phyloP scores from a whole-genome alignment of 768 basidiomycete species.

The Termitomyces sp. region DNA sequence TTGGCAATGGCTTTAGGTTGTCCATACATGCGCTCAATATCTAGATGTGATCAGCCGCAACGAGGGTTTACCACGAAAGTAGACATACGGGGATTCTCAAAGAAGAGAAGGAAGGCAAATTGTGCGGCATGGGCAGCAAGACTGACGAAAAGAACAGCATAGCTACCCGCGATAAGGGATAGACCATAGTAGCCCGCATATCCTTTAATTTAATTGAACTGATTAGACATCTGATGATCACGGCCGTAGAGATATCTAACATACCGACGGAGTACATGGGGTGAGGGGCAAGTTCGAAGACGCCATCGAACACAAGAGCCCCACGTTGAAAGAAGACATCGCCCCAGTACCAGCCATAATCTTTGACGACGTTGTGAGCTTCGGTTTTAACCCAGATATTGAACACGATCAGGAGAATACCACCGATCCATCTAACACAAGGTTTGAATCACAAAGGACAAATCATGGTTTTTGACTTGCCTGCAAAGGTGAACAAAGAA shows the following conservation, averaged over 20 bases:
- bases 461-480: conserved; percentile 26
- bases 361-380: conserved; percentile 95
- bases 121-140: conserved; percentile 94
- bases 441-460: conserved; percentile 2
- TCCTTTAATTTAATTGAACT: conserved; percentile 39
- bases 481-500: conserved; percentile 69
- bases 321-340: conserved; percentile 92
- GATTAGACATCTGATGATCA: neutral
- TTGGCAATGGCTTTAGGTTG: conserved; percentile 86
- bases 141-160: conserved; percentile 87
- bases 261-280: conserved; percentile 90
- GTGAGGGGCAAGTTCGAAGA: conserved; percentile 90
- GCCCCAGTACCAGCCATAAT: conserved; percentile 98
- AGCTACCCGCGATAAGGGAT: conserved; percentile 84
- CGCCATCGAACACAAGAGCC: conserved; percentile 92
- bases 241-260: conserved; percentile 12
- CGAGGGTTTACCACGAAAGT: neutral
- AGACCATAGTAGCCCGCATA: conserved; percentile 98
- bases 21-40: conserved; percentile 93
- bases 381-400: conserved; percentile 99
- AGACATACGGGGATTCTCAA: conserved; percentile 92
- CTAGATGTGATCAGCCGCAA: conserved; percentile 30
- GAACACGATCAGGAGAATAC: conserved; percentile 81
- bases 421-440: conserved; percentile 72
- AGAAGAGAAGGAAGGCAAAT: conserved; percentile 91